Conservation (phyloP, 75 land plant species). For the Ceratopteris richardii region DNA sequence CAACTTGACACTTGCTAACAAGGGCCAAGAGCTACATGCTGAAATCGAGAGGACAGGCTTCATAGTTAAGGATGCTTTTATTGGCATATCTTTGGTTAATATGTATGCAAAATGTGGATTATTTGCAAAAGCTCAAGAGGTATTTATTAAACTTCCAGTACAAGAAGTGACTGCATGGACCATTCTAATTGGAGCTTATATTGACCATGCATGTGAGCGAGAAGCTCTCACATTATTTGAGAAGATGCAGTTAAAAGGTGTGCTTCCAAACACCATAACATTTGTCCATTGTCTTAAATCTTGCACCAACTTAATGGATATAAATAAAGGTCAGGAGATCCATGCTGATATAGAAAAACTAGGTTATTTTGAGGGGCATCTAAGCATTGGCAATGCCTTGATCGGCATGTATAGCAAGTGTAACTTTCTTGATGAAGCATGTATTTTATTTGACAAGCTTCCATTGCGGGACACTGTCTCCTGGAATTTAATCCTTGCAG, state of each 20-base stretch:
- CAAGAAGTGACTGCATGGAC: slow-evolving; percentile 25
- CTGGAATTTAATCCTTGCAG: slow-evolving; percentile 21
- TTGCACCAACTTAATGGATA: not conserved
- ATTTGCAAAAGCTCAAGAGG: slow-evolving; percentile 5
- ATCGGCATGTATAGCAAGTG: slow-evolving; percentile 21
- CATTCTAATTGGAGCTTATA: slow-evolving; percentile 9
- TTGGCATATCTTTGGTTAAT: slow-evolving; percentile 8
- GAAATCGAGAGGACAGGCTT: no score
- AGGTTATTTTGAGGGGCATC: not conserved
- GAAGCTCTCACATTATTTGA: slow-evolving; percentile 1
- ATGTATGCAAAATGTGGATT: slow-evolving; percentile 15
- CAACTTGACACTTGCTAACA: no score
- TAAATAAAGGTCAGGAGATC: slow-evolving; percentile 8
- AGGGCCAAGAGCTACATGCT: no score
- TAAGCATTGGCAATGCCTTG: slow-evolving; percentile 8
- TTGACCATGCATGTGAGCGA: not conserved
- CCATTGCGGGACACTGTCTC: slow-evolving; percentile 5
- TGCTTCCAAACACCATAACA: slow-evolving; percentile 10
- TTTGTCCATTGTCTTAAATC: slow-evolving; percentile 11
- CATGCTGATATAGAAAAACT: slow-evolving; percentile 12
- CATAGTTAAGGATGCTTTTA: not conserved
- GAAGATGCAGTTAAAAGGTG: slow-evolving; percentile 12
- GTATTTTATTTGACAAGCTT: slow-evolving; percentile 1
- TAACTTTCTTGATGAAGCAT: slow-evolving; percentile 1
- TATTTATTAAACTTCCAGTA: slow-evolving; percentile 18